These are phyloP conservation scores for Aureobasidium sp. DNA, from an alignment of 2,329 filamentous ascomycete species.

Conservation along the genomic window DNA sequence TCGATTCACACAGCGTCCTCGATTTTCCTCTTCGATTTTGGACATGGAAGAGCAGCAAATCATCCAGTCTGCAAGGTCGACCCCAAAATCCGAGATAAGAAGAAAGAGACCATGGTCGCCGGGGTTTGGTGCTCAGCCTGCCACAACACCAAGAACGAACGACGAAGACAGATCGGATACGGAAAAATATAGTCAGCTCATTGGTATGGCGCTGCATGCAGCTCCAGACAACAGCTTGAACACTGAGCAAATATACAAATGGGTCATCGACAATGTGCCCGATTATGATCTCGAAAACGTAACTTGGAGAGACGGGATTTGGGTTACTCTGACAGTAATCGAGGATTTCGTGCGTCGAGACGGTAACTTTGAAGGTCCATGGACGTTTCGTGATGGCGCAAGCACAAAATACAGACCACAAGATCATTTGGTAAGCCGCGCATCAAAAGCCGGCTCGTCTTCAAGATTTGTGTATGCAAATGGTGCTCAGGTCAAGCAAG, in stretches of 20 bases:
- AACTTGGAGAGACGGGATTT: constrained; percentile 17
- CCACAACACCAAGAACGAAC: neutral
- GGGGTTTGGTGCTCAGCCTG: neutral
- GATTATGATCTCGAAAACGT: constrained; percentile 18
- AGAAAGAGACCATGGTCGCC: neutral
- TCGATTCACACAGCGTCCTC: neutral
- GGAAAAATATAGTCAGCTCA: constrained; percentile 16
- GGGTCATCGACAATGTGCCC: constrained; percentile 26
- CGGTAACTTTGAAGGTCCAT: neutral
- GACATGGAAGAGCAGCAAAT: neutral
- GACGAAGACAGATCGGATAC: neutral
- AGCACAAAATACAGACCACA: neutral
- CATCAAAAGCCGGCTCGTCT: neutral
- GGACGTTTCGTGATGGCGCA: neutral
- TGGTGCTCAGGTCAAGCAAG: neutral
- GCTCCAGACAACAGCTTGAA: constrained; percentile 21
- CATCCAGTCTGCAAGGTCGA: neutral
- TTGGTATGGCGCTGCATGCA: constrained; percentile 26
- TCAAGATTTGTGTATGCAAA: neutral
- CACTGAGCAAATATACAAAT: constrained; percentile 19
- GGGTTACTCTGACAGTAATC: constrained; percentile 16
- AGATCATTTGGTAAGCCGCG: neutral
- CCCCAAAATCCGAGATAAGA: neutral
- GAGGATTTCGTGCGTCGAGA: constrained; percentile 19
- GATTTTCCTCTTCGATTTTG: neutral